Base-by-base conservation (phyloP, 2,329 filamentous ascomycete genomes). In the Apiospora arundinis region DNA sequence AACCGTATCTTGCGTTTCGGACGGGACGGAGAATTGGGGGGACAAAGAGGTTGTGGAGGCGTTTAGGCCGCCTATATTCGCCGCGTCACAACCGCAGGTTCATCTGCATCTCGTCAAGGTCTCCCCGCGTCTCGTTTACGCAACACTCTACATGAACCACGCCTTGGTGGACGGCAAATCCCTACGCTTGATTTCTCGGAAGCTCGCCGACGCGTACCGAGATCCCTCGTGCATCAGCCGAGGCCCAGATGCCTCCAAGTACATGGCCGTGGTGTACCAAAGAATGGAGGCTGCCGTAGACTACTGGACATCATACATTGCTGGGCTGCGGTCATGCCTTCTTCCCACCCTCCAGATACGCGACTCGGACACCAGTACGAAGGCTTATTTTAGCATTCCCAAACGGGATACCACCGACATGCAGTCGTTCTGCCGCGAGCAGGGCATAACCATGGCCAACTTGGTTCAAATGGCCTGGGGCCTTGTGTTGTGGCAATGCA, bases 81-180 rank as follows among this genome's bases (percentile, higher is more conserved):
- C 49, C n/a, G 7, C 9, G 14, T 23, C 25, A 25, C 49, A 56
- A 16, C 49, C 49, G 9, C 49, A 7, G 49, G 6, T 9, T 23
- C 49, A 56, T 28, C 25, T 56, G 49, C 49, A 56, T 28, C 49
- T 56, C 12, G 25, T 56, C n/a, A 23, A 56, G 49, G 25, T 56
- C 4, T 56, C 49, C 25, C 6, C 21, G 5, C 7, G 12, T 23
- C 16, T 56, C 12, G 18, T 28, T 9, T 56, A 56, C 25, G 49
- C 25, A 23, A 56, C 49, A 7, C 9, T 56, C n/a, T 23, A 23
- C 49, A 56, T 56, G 5, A 56, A 56, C 11, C 49, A 56, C 18
- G 49, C 49, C n/a, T n/a, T 56, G n/a, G 14, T 56, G n/a, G 49
- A 56, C 49, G 49, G 25, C 49, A 56, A n/a, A n/a, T 56, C 49